Evolutionary conservation across 176 grass and related monocot genomes (phyloP), one percentile per base, ranked within the genome.

Genomic region (Zoysia pacifica): DNA sequence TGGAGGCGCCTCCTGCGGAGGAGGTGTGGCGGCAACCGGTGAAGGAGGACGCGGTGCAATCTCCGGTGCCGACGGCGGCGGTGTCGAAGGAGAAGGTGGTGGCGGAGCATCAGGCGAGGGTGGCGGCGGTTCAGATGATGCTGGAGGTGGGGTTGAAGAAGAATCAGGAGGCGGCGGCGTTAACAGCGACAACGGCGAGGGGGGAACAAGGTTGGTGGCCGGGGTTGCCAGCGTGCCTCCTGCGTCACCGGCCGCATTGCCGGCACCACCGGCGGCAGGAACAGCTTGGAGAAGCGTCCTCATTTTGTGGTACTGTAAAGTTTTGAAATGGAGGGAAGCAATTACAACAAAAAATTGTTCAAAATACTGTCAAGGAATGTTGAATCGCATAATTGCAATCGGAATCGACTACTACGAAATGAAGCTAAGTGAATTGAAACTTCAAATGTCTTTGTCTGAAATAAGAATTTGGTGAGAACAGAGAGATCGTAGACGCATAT

Each of bases 211-310:
- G 6, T n/a, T 11, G 6, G 13, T 51, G 62, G 18, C 77, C 12
- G 56, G 14, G 15, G 7, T 56, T 46, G 56, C 11, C 65, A 77
- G 6, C 10, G 53, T 13, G 69, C 53, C 46, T 41, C 38, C 62
- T 15, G 49, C 70, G 70, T 11, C 36, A 49, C 62, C 65, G 15
- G 49, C 18, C 47, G 46, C 13, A 2, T 46, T 2, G 13, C 18
- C 67, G 11, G 55, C 18, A 9, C 2, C 50, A 7, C 11, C 42
- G 0, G 20, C 28, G 28, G 28, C 28, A 28, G 28, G 28, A 28
- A 28, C 41, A 13, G 18, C 62, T 53, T 88, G 86, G 47, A 88
- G 81, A 55, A 88, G 81, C 75, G 54, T 80, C 75, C 81, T 80
- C 81, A 84, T 88, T 18, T 16, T 64, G 38, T 11, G 3, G 62